Conservation (phyloP, 106 monocot genomes). For the Dioscorea alata region DNA sequence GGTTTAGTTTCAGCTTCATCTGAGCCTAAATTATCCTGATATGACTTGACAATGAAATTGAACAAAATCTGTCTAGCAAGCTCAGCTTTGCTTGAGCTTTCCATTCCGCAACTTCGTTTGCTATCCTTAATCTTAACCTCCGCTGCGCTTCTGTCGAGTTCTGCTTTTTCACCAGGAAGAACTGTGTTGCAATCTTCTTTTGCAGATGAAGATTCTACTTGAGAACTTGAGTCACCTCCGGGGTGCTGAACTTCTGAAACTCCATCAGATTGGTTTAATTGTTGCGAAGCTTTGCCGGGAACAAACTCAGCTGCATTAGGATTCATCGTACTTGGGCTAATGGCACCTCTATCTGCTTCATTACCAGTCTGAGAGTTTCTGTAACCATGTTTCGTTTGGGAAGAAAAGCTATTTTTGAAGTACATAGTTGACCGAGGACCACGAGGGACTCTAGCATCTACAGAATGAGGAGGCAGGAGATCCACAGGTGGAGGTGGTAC, state of each 20-base stretch:
- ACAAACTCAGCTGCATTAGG: constrained; percentile 91
- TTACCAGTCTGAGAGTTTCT: constrained; percentile 17
- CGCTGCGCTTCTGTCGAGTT: constrained; percentile 15
- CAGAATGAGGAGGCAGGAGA: constrained; percentile 31
- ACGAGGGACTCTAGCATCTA: constrained; percentile 57
- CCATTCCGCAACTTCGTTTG: constrained; percentile 28
- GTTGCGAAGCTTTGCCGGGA: constrained; percentile 47
- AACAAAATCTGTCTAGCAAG: constrained; percentile 83
- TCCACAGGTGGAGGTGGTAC: constrained; percentile 19
- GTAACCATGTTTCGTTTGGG: constrained; percentile 39
- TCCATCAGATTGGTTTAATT: constrained; percentile 13
- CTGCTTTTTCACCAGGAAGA: constrained; percentile 15
- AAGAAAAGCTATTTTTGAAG: constrained; percentile 51
- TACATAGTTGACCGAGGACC: constrained; percentile 66
- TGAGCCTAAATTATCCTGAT: constrained; percentile 34
- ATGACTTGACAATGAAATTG: constrained; percentile 82
- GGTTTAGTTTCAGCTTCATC: constrained; percentile 10
- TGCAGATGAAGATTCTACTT: not conserved
- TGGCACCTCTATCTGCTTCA: constrained; percentile 4
- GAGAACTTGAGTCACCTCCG: constrained; percentile 1
- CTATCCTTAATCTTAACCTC: constrained; percentile 16
- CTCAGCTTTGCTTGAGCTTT: constrained; percentile 39
- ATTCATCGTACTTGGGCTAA: constrained; percentile 61
- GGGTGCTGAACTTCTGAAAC: constrained; percentile 8
- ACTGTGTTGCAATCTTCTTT: constrained; percentile 12